Conservation (phyloP, 2,329 filamentous ascomycete genomes). For the Teratosphaeria gauchensis region DNA sequence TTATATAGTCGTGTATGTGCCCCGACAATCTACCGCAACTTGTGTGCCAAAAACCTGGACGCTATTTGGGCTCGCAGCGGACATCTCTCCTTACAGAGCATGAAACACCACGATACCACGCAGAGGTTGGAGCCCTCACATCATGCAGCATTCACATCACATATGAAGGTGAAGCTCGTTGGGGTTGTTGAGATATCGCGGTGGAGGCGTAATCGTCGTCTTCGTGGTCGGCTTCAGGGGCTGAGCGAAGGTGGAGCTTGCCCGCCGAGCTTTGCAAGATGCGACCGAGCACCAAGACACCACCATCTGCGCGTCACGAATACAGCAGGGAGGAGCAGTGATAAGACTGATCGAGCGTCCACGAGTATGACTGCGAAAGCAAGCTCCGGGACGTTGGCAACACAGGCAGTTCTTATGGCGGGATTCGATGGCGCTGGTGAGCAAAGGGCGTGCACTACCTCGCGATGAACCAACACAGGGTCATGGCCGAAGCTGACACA, state of each 20-base stretch:
- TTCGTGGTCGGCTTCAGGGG: slow-evolving; percentile 26
- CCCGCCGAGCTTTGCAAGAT: not conserved
- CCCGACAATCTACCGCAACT: too few species aligned
- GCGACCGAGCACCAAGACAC: not conserved
- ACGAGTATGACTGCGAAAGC: too few species aligned
- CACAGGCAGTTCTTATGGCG: too few species aligned
- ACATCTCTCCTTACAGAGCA: not conserved
- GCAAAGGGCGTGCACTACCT: too few species aligned
- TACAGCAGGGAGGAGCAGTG: not conserved
- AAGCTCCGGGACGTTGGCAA: too few species aligned
- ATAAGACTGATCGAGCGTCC: too few species aligned
- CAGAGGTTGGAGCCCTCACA: not conserved
- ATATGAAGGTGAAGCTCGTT: slow-evolving; percentile 5
- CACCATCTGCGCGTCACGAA: not conserved
- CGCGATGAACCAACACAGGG: too few species aligned
- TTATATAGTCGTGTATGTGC: too few species aligned
- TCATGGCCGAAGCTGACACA: too few species aligned
- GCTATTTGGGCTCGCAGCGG: not conserved
- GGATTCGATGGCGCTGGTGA: too few species aligned
- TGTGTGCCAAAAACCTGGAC: not conserved
- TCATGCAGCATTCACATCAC: not conserved
- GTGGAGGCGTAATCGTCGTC: slow-evolving; percentile 33
- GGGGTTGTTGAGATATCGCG: slow-evolving; percentile 2
- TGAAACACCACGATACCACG: not conserved
- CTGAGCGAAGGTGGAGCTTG: not conserved